Conservation (phyloP, 208 protist species). For the Porcisia hertigi region DNA sequence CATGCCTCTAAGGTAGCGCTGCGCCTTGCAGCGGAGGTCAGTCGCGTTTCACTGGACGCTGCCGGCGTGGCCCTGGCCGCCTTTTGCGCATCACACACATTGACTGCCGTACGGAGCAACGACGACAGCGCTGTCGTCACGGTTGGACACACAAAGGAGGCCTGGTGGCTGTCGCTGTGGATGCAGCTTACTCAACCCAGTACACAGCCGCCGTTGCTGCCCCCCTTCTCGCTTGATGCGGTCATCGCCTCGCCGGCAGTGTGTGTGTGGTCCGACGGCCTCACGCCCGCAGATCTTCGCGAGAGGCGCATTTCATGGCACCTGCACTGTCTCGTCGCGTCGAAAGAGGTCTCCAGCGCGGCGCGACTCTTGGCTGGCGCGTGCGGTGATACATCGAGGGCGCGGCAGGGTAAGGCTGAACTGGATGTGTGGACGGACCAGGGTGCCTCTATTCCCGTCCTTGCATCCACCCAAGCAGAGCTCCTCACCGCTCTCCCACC, state of each 20-base stretch:
- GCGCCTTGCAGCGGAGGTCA: conserved; percentile 23
- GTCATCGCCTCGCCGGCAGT: not conserved
- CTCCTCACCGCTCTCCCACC: conserved; percentile 24
- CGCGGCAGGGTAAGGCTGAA: not conserved
- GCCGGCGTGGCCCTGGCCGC: conserved; percentile 17
- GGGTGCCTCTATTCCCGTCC: conserved; percentile 8
- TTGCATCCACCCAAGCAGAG: conserved; percentile 20
- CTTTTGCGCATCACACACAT: conserved; percentile 14
- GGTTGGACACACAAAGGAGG: not conserved
- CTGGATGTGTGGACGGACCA: not conserved
- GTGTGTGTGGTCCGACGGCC: conserved; percentile 5
- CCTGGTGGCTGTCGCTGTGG: conserved; percentile 31
- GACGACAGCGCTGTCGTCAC: not conserved
- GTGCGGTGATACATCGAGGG: conserved; percentile 6
- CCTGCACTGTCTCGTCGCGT: conserved; percentile 42
- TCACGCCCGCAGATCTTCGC: conserved; percentile 6
- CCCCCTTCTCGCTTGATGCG: conserved; percentile 11
- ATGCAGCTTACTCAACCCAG: conserved; percentile 15
- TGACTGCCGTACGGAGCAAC: not conserved
- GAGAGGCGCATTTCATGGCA: conserved; percentile 47
- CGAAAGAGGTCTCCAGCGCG: conserved; percentile 14
- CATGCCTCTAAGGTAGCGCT: conserved; percentile 27
- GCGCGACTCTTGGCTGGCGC: conserved; percentile 23
- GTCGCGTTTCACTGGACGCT: conserved; percentile 18
- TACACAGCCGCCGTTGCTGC: conserved; percentile 9